A percentile compares a stretch with the other conserved stretches of the same genome.
Evolutionary conservation across 139 green algal species (phyloP).

Genomic region (Coccomyxa sp.): DNA sequence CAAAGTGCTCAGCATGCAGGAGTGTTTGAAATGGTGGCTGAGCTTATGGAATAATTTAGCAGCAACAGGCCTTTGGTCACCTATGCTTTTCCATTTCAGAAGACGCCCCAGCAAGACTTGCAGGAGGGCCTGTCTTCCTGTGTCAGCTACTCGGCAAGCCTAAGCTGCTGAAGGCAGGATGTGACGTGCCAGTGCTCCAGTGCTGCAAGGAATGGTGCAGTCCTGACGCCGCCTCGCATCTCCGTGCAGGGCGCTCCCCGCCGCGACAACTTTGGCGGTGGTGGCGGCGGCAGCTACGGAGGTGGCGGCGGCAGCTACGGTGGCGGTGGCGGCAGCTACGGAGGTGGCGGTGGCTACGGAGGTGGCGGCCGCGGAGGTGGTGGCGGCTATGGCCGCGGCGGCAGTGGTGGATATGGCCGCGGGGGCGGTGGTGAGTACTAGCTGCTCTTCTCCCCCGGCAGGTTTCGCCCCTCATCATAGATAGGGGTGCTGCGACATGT

Average conservation of each 20-base stretch:
- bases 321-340: conserved; percentile 7
- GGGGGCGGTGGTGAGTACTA: conserved; percentile 13
- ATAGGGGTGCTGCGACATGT: not conserved
- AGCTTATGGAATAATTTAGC: too few species aligned
- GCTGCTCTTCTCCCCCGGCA: not conserved
- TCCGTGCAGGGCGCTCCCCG: not conserved
- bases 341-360: not conserved
- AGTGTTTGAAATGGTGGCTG: too few species aligned
- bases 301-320: conserved; percentile 2
- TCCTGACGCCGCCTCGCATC: not conserved
- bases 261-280: not conserved
- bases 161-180: not conserved
- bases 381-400: conserved; percentile 8
- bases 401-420: not conserved
- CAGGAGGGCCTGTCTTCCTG: not conserved
- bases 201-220: not conserved
- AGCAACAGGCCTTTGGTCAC: too few species aligned
- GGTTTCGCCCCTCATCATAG: not conserved
- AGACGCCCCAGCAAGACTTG: too few species aligned
- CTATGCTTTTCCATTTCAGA: too few species aligned
- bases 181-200: not conserved
- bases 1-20: too few species aligned
- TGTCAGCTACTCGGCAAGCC: not conserved
- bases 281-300: conserved; percentile 6
- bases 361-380: conserved; percentile 9